Conservation (phyloP, 1,284 basidiomycete species). For the Rhodotorula sp. region DNA sequence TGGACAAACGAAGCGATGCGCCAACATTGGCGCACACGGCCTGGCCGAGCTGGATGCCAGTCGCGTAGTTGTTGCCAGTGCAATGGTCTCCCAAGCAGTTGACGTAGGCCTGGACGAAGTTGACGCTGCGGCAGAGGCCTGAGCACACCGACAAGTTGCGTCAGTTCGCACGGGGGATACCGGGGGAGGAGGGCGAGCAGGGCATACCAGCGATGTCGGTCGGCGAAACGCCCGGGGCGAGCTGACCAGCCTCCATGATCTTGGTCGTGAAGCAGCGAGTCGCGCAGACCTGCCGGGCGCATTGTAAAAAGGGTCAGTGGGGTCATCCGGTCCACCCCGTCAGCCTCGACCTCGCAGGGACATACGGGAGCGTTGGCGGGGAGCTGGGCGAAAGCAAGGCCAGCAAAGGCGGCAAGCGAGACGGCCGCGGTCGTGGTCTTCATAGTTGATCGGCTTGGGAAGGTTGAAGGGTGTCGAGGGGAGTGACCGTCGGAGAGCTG, state of each 20-base stretch:
- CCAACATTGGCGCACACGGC: conserved; percentile 33
- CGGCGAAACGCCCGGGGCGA: conserved; percentile 20
- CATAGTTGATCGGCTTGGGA: background rate
- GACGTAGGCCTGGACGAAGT: conserved; percentile 25
- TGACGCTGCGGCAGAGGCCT: conserved; percentile 15
- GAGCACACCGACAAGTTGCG: background rate
- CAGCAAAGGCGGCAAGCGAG: background rate
- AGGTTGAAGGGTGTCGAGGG: background rate
- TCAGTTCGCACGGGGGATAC: background rate
- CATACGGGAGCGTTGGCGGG: conserved; percentile 10
- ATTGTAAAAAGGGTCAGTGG: background rate
- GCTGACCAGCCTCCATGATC: conserved; percentile 17
- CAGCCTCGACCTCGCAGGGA: background rate
- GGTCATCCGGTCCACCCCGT: too few species aligned
- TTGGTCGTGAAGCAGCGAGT: conserved; percentile 29
- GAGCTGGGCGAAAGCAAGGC: conserved; percentile 4
- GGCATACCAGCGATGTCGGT: conserved; percentile 21
- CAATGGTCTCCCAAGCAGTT: conserved; percentile 19
- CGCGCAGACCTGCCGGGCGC: conserved; percentile 8
- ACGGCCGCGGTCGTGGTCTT: background rate
- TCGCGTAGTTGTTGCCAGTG: conserved; percentile 8
- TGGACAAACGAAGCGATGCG: conserved; percentile 5
- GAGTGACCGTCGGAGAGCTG: too few species aligned
- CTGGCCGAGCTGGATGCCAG: conserved; percentile 18
- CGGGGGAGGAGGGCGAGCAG: background rate